A percentile compares a stretch with the other conserved stretches of the same genome.
phyloP scores from a whole-genome alignment of 805 yeast species.

The Nakazawaea ambrosiae region DNA sequence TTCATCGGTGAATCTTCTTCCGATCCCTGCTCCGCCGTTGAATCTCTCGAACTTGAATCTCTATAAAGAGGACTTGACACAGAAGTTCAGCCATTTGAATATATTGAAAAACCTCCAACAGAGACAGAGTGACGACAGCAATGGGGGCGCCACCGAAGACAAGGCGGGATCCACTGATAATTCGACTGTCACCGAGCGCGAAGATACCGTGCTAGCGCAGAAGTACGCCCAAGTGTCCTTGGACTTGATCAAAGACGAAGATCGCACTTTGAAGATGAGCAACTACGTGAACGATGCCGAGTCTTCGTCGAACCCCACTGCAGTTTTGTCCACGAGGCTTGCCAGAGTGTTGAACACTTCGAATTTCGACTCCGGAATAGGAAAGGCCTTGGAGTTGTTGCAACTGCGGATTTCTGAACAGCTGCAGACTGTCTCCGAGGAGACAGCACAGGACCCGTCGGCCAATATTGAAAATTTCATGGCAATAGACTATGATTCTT shows the following conservation, averaged over 20 bases:
- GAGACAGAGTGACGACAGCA: conserved; percentile 7
- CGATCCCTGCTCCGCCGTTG: conserved; percentile 34
- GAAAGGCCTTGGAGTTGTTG: conserved; percentile 21
- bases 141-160: conserved; percentile 6
- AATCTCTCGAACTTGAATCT: conserved; percentile 28
- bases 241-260: conserved; percentile 23
- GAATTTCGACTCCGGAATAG: conserved; percentile 30
- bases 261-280: background rate
- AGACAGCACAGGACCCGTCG: conserved; percentile 15
- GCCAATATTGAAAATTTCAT: conserved; percentile 20
- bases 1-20: conserved; percentile 11
- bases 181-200: conserved; percentile 7
- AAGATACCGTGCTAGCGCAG: conserved; percentile 25
- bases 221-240: conserved; percentile 44
- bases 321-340: conserved; percentile 34
- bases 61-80: conserved; percentile 27
- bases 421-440: no score
- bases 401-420: conserved; percentile 23
- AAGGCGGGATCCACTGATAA: conserved; percentile 7
- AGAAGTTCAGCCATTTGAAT: conserved; percentile 27
- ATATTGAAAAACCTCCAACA: conserved; percentile 21
- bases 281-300: conserved; percentile 1
- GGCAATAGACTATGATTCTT: conserved; percentile 19
- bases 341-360: conserved; percentile 41
- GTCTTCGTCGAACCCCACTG: conserved; percentile 6